These are phyloP conservation scores for Ceratocystis smalleyi DNA, from an alignment of 2,329 filamentous ascomycete genomes.

Conservation along the genomic window DNA sequence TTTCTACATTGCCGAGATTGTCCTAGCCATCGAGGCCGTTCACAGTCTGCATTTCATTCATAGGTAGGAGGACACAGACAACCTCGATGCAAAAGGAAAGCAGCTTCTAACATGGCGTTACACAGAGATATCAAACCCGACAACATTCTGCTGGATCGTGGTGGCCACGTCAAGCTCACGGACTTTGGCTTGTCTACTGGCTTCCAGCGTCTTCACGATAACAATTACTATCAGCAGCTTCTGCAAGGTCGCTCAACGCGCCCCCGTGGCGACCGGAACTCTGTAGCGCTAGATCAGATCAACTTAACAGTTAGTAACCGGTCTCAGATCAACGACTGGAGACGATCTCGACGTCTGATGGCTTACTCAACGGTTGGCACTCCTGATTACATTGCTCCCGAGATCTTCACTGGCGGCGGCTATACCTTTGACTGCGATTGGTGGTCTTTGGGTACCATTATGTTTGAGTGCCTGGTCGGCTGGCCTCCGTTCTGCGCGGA, in stretches of 20 bases:
- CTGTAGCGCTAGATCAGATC: conserved; percentile 92
- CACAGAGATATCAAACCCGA: conserved; percentile 63
- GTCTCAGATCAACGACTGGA: conserved; percentile 77
- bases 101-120: background rate
- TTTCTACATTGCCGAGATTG: conserved; percentile 98
- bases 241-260: conserved; percentile 39
- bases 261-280: conserved; percentile 58
- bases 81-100: background rate
- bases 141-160: conserved; percentile 62
- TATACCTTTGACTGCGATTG: conserved; percentile 69
- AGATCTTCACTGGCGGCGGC: conserved; percentile 55
- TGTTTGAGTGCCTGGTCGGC: conserved; percentile 71
- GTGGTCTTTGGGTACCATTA: conserved; percentile 72
- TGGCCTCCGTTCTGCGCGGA: conserved; percentile 86
- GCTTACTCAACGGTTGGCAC: conserved; percentile 96
- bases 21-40: conserved; percentile 94
- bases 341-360: conserved; percentile 61
- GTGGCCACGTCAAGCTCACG: conserved; percentile 65
- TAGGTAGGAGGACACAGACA: conserved; percentile 44
- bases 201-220: conserved; percentile 63
- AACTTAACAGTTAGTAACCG: conserved; percentile 96
- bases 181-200: conserved; percentile 71
- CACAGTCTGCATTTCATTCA: conserved; percentile 97
- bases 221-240: conserved; percentile 62
- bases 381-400: conserved; percentile 74